These are phyloP conservation scores for Hyparrhenia diplandra DNA, from an alignment of 176 grass and related monocot genomes.

Conservation along the genomic window DNA sequence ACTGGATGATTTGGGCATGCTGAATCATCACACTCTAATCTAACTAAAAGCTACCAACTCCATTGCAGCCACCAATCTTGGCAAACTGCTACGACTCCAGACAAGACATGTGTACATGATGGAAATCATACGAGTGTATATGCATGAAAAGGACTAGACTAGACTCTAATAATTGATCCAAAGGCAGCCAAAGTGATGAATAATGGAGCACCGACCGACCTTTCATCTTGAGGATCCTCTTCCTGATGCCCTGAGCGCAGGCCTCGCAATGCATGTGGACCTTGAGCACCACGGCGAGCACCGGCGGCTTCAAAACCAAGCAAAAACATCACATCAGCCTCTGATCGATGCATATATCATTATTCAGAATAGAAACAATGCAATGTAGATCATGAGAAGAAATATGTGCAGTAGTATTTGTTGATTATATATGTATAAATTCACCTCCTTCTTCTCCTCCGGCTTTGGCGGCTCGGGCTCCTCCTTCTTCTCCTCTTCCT, in stretches of 20 bases:
- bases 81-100: too few species aligned
- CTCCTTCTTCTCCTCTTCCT: slow-evolving; percentile 59
- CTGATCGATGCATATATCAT: too few species aligned
- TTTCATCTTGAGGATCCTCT: slow-evolving; percentile 88
- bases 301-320: slow-evolving; percentile 39
- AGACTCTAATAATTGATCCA: too few species aligned
- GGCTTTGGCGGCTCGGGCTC: slow-evolving; percentile 32
- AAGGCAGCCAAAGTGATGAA: background rate
- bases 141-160: too few species aligned
- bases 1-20: background rate
- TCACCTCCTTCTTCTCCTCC: slow-evolving; percentile 58
- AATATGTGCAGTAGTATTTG: background rate
- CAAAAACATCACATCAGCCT: background rate
- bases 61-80: too few species aligned
- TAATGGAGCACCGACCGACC: slow-evolving; percentile 30
- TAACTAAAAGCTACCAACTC: background rate
- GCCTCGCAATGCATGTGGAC: too few species aligned
- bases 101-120: too few species aligned
- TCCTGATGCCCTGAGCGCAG: slow-evolving; percentile 67
- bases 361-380: background rate
- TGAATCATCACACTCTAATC: background rate
- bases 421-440: too few species aligned
- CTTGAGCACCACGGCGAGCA: slow-evolving; percentile 65
- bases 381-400: background rate
- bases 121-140: too few species aligned